Base-by-base conservation (phyloP, 805 yeast species). In the Candida jianshihensis region DNA sequence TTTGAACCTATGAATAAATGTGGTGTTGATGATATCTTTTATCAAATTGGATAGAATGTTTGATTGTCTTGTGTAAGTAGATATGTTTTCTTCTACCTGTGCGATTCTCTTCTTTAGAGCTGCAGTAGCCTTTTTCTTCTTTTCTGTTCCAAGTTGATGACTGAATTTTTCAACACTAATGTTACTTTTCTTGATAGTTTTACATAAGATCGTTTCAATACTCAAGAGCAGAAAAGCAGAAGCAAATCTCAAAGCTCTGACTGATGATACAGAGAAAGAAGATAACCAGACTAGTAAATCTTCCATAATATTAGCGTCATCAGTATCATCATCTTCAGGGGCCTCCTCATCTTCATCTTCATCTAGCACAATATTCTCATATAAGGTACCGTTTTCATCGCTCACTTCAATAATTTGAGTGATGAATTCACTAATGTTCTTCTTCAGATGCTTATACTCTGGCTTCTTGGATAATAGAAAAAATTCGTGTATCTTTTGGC, bases 1-100 rank as follows among this genome's bases (percentile, higher is more conserved):
- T 44, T 88, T 76, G 54, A 83, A 84, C 45, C 97, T 65, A 50
- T 81, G 85, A 10, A 76, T 73, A 53, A 86, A 84, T 8, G 81
- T 71, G 2, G 81, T 67, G 44, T 73, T 77, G 22, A 78, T 71
- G 9, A 84, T 69, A 43, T 86, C 94, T 38, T 70, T 73, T 27
- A 83, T 66, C 37, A 74, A 73, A 35, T 68, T 77, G 26, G 70
- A 72, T 4, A 80, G 48, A 2, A 73, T 70, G n/a, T 61, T 60
- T 36, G 73, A 72, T 41, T 81, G 79, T 8, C 55, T 61, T 28
- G 66, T 54, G 59, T 68, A 65, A 30, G 59, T 58, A 12, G 52
- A 55, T 8, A 73, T 50, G 30, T 70, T 68, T 9, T 55, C 52
- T 21, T 69, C 63, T 26, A 81, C 60, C 30, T 69, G 66, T 17